Base-by-base conservation (phyloP, 805 yeast species). In the Lipomyces anomalus region DNA sequence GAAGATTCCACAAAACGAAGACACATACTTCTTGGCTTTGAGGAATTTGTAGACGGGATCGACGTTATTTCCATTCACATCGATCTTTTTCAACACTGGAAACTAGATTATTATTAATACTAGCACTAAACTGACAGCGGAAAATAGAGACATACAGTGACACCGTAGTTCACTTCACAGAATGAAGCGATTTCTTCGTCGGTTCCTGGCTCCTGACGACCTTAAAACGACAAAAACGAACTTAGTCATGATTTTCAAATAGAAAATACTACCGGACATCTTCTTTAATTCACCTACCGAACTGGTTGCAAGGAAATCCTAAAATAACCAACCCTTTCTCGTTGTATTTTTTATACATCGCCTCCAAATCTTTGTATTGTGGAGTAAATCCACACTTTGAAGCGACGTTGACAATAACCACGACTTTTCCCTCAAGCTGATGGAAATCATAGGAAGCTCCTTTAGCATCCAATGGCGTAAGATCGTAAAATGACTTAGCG, bases 281-380 rank as follows among this genome's bases (percentile, higher is more conserved):
- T 29, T 26, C 11, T 3, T 16, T 22, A 24, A 34, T 13, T n/a
- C 4, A 39, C 48, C 16, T 35, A 43, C 83, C 89, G 62, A 88
- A 88, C 63, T 87, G 95, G 67, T 86, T 84, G 67, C 95, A 85
- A 26, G 97, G 97, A 74, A 88, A 87, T 0, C 88, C 96, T 29
- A 88, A 53, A 22, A 88, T 72, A 37, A 68, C 78, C 21, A 89
- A 69, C 1, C 85, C 94, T 51, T 74, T 60, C 40, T 73, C 76
- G 43, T 73, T 67, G 67, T 81, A 84, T 61, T 79, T 78, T 50
- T 78, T 67, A 67, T 85, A 79, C 11, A 88, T 66, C 34, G 63
- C 67, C 66, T 88, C 89, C 29, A 88, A 67, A 42, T 80, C 90
- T 43, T 71, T 67, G 63, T 82, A 84, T 64, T 87, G 95, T 46